Base-by-base conservation (phyloP, 2,329 filamentous ascomycete genomes). In the Chalaropsis ovoidea region DNA sequence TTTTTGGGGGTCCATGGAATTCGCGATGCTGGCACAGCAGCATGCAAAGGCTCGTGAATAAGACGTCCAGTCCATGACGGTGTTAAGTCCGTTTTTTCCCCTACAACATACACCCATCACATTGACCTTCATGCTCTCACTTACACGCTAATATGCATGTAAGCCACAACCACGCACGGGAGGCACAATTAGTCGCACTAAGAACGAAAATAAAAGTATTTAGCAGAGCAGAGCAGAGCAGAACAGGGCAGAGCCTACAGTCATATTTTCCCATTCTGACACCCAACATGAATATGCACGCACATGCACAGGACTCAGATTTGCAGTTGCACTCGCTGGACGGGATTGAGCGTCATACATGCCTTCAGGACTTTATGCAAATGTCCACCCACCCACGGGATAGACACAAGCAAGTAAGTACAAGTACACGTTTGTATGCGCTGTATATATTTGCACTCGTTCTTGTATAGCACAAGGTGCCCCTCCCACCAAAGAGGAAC, bases 321-420 rank as follows among this genome's bases (percentile, higher is more conserved):
- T 4, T 58, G 54, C 54, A 19, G 54, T 7, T 39, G 27, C 24
- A 39, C 17, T 56, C 24, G 24, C 52, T 58, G 24, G 13, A 19
- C 31, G 15, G 27, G 54, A 58, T 58, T 39, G 54, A 13, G 54
- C 27, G 27, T 58, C 54, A 39, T 58, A 58, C 54, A 58, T 19
- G 11, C 24, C 24, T 10, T 17, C 54, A 8, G 24, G 17, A n/a
- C 22, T 58, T 58, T 35, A 58, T 58, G 54, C 13, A 58, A 35
- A n/a, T 10, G 17, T 5, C 6, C 31, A n/a, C n/a, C n/a, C n/a
- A n/a, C n/a, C n/a, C n/a, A n/a, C n/a, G n/a, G 47, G 7, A 49
- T 19, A 19, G 7, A 27, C n/a, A 52, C 6, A 27, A 15, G 19
- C 17, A 47, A 24, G 3, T 7, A 35, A 7, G 35, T 39, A 39